Evolutionary conservation across 768 basidiomycete genomes (phyloP).

Genomic region (Tremella yokohamensis): DNA sequence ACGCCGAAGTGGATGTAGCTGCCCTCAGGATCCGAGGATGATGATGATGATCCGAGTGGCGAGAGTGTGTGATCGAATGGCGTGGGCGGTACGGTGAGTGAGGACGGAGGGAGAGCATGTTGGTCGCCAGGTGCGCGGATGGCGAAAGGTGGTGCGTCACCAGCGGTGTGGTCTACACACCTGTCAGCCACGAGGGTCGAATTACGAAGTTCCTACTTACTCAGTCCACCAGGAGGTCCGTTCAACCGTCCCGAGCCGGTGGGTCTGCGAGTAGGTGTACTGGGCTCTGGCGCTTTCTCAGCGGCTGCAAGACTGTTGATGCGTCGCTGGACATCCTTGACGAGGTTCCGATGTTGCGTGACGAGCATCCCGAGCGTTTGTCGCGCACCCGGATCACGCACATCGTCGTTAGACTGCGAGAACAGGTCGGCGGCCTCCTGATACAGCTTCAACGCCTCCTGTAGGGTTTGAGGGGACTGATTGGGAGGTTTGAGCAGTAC

Average conservation of each 20-base stretch:
- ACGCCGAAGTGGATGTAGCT: constrained; percentile 34
- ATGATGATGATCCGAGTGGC: constrained; percentile 30
- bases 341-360: constrained; percentile 44
- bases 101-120: constrained; percentile 6
- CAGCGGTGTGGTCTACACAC: not conserved
- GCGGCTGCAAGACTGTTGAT: constrained; percentile 6
- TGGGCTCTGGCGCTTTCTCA: not conserved
- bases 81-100: constrained; percentile 1
- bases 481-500: constrained; percentile 17
- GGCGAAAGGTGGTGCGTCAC: constrained; percentile 29
- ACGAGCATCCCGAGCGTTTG: constrained; percentile 39
- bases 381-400: constrained; percentile 13
- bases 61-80: constrained; percentile 11
- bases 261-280: too few species aligned
- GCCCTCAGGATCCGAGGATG: constrained; percentile 22
- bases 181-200: not conserved
- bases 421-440: constrained; percentile 36
- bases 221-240: not conserved
- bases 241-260: too few species aligned
- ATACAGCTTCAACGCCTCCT: constrained; percentile 24
- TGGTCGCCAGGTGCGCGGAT: constrained; percentile 9
- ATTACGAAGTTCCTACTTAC: not conserved
- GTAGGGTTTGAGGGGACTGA: constrained; percentile 12
- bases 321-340: constrained; percentile 38
- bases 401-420: not conserved